Base-by-base conservation (phyloP, 2,329 filamentous ascomycete species). In the Alternaria gansuensis region DNA sequence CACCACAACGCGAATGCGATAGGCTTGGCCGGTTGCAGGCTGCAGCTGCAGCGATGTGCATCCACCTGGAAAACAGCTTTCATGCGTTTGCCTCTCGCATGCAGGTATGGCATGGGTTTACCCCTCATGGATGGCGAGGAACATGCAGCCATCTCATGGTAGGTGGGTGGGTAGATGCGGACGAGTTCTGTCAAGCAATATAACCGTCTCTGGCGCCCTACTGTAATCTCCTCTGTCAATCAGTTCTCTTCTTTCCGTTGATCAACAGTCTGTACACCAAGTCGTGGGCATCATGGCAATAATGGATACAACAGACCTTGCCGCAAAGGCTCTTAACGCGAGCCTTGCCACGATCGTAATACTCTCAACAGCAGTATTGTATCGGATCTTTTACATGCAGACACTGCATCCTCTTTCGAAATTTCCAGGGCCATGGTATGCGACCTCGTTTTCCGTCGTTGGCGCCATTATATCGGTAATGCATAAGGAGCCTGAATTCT, bases 361-460 rank as follows among this genome's bases (percentile, higher is more conserved):
- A 13, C 9, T 64, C 23, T 43, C 58, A 11, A 51, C 50, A 37
- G 53, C 64, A 10, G 5, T 67, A 5, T 13, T 69, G 5, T 57
- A 46, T n/a, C 61, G 68, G 9, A 60, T 71, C 24, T 50, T 79
- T 41, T 78, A 80, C 63, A 72, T 69, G 60, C 73, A 77, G 29
- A 80, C 71, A 58, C 73, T 82, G 33, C 78, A 81, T 49, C 80
- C 80, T 6, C 69, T 82, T 0, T 65, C 75, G 9, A 75, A 74
- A 36, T 81, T 77, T 55, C 80, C 78, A 2, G 81, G 81, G 13
- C 80, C 81, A n/a, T 77, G 71, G 63, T 70, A 77, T 43, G 67
- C 69, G 36, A 72, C 75, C 10, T 75, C 76, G 0, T 76, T 75
- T 51, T 76, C 76, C 9, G 6, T 79, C 7, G 62, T 68, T 24